A percentile compares a stretch with the other conserved stretches of the same genome.
Conservation (phyloP, 805 yeast species). For the Helenozyma baotianmanensis region DNA sequence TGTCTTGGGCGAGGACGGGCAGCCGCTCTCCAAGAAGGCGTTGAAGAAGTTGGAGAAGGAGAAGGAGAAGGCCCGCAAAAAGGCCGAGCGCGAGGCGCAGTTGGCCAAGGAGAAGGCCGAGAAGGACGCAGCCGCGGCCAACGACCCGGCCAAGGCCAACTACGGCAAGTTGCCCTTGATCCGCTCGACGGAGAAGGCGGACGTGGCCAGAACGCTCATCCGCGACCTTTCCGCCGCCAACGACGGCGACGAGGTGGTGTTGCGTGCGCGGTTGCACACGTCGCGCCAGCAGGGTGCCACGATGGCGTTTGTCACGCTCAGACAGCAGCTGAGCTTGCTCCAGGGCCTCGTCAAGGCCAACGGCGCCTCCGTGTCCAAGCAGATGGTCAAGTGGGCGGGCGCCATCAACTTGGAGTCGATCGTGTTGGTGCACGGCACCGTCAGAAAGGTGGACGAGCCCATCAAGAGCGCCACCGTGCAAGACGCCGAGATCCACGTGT, state of each 20-base stretch:
- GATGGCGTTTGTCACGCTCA: conserved; percentile 81
- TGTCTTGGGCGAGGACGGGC: conserved; percentile 66
- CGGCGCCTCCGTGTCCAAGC: conserved; percentile 62
- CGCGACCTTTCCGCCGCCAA: conserved; percentile 50
- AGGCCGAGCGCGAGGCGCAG: conserved; percentile 88
- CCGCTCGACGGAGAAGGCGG: conserved; percentile 71
- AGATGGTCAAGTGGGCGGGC: conserved; percentile 95
- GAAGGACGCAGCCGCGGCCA: conserved; percentile 61
- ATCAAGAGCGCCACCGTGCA: conserved; percentile 89
- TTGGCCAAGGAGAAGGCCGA: conserved; percentile 83
- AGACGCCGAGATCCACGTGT: conserved; percentile 78
- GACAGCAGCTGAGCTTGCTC: conserved; percentile 93
- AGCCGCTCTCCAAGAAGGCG: conserved; percentile 89
- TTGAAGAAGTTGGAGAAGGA: conserved; percentile 92
- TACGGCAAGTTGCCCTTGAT: conserved; percentile 88
- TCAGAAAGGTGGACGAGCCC: conserved; percentile 77
- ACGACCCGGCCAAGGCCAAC: conserved; percentile 80
- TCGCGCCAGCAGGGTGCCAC: conserved; percentile 96
- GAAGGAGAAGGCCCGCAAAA: conserved; percentile 86
- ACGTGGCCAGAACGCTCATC: conserved; percentile 57
- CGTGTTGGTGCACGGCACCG: conserved; percentile 83
- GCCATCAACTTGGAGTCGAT: conserved; percentile 82
- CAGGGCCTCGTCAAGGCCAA: conserved; percentile 64
- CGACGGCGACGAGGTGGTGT: conserved; percentile 72
- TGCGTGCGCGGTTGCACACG: conserved; percentile 93